phyloP scores from a whole-genome alignment of 257 asterid species.

The Solanum pimpinellifolium region DNA sequence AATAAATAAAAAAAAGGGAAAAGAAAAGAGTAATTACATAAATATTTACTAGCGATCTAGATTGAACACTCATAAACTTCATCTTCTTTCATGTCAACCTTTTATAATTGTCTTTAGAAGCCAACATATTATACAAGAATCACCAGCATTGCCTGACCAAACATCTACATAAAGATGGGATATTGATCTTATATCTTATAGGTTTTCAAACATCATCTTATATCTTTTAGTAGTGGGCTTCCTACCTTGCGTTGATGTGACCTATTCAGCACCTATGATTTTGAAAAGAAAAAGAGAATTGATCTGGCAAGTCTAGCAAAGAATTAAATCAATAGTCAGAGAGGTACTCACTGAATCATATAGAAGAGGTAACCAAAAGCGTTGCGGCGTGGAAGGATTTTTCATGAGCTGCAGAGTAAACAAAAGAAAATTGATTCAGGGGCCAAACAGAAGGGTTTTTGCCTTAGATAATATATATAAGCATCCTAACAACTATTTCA shows the following conservation, averaged over 20 bases:
- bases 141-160: neutral
- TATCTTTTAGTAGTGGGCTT: neutral
- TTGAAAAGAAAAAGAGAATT: neutral
- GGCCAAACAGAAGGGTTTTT: neutral
- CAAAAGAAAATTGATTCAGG: neutral
- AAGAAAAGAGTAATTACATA: neutral
- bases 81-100: neutral
- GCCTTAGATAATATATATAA: neutral
- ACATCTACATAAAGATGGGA: neutral
- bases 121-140: neutral
- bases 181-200: neutral
- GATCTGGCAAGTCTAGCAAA: neutral
- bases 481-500: neutral
- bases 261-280: neutral
- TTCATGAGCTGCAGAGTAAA: slow-evolving; percentile 72
- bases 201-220: neutral
- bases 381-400: slow-evolving; percentile 85
- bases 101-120: neutral
- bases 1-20: neutral
- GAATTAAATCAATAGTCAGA: neutral
- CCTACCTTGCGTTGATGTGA: neutral
- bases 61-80: neutral
- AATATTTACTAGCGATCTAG: neutral
- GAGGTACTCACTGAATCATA: slow-evolving; percentile 58
- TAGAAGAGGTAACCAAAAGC: slow-evolving; percentile 82